A percentile compares a stretch with the other conserved stretches of the same genome.
These are phyloP conservation scores for Cyberlindnera subsufficiens DNA, from an alignment of 805 yeast species.

Conservation along the genomic window DNA sequence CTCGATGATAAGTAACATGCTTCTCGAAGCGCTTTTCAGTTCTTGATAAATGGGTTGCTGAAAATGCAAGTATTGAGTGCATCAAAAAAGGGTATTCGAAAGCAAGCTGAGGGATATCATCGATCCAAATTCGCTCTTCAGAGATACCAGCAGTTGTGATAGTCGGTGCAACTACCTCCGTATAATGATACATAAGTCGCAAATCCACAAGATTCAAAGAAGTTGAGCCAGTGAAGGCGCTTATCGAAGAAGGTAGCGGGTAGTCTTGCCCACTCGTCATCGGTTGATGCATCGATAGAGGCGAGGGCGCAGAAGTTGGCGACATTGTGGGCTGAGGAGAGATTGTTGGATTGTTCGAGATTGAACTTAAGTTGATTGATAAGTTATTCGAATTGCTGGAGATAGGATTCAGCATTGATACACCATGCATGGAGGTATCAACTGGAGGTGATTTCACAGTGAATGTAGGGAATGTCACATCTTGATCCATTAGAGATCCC, in stretches of 20 bases:
- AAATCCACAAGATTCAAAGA: conserved; percentile 46
- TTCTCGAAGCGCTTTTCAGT: conserved; percentile 72
- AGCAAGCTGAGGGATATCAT: conserved; percentile 83
- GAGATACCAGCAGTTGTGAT: conserved; percentile 89
- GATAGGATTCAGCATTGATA: not conserved
- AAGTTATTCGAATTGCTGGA: conserved; percentile 7
- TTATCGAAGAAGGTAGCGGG: conserved; percentile 12
- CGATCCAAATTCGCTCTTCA: conserved; percentile 79
- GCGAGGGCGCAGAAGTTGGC: conserved; percentile 21
- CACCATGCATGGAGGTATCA: conserved; percentile 4
- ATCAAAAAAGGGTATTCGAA: conserved; percentile 83
- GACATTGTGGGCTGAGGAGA: conserved; percentile 26
- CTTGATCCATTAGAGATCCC: not conserved
- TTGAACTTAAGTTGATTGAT: conserved; percentile 21
- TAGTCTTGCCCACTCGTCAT: conserved; percentile 11
- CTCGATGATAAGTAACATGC: conserved; percentile 79
- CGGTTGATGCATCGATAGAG: conserved; percentile 17
- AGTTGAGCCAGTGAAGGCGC: conserved; percentile 44
- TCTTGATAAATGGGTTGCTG: conserved; percentile 86
- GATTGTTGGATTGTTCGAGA: conserved; percentile 24
- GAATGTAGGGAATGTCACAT: conserved; percentile 6
- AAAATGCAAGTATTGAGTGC: conserved; percentile 87
- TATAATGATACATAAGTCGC: conserved; percentile 80
- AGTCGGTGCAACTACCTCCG: conserved; percentile 77
- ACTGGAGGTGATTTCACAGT: conserved; percentile 10